Evolutionary conservation across 163 green algal species (phyloP).

Genomic region (Trebouxia gelatinosa): DNA sequence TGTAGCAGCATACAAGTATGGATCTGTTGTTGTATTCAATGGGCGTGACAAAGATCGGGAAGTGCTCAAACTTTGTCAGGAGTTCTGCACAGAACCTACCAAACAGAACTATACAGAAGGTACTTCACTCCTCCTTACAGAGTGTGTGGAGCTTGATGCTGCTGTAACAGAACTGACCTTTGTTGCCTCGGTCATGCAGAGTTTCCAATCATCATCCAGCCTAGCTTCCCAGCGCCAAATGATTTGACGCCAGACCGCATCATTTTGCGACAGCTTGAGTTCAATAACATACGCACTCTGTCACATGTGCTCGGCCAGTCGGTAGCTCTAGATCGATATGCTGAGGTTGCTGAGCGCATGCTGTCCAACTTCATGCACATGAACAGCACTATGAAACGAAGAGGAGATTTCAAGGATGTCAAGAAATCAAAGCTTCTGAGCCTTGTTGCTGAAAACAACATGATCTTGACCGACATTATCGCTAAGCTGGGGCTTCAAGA

Average conservation of each 20-base stretch:
- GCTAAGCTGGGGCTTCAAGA: conserved; percentile 40
- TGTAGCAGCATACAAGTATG: conserved; percentile 32
- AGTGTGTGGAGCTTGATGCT: neutral
- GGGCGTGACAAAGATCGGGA: conserved; percentile 8
- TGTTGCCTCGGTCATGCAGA: conserved; percentile 26
- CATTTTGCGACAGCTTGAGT: conserved; percentile 42
- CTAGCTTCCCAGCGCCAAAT: conserved; percentile 28
- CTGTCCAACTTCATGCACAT: conserved; percentile 37
- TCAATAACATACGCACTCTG: conserved; percentile 55
- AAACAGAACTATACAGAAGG: conserved; percentile 27
- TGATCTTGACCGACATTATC: conserved; percentile 64
- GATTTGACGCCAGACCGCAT: conserved; percentile 41
- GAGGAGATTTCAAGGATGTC: conserved; percentile 31
- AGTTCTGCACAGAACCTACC: conserved; percentile 10
- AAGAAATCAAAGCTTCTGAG: conserved; percentile 25
- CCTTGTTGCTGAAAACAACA: conserved; percentile 58
- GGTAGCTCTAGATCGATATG: conserved; percentile 62
- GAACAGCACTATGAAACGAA: conserved; percentile 37
- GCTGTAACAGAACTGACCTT: neutral
- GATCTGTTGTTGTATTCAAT: conserved; percentile 38
- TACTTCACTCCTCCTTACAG: too few species aligned
- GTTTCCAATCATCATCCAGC: conserved; percentile 30
- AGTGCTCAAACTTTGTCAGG: conserved; percentile 24
- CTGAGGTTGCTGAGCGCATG: conserved; percentile 34
- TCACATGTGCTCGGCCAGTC: conserved; percentile 53